Evolutionary conservation across 2,329 filamentous ascomycete species (phyloP).

Genomic region (Botrytis tulipae): DNA sequence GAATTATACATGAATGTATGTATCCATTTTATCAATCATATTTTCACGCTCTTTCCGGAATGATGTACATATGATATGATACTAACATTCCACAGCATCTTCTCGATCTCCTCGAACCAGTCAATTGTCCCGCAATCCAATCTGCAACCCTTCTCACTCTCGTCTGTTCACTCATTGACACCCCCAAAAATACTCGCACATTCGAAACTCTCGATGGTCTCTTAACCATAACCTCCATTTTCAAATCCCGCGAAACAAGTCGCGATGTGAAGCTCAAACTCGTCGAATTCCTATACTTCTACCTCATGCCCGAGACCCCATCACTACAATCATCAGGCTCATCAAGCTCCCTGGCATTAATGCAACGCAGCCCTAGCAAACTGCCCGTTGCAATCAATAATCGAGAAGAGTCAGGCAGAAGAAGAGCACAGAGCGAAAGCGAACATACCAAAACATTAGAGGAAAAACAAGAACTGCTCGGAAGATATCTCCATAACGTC

Average conservation of each 20-base stretch:
- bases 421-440: conserved; percentile 39
- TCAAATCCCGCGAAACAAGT: conserved; percentile 82
- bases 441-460: conserved; percentile 54
- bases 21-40: conserved; percentile 23
- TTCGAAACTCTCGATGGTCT: conserved; percentile 93
- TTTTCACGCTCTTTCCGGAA: neutral
- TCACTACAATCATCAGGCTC: conserved; percentile 51
- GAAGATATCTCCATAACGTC: conserved; percentile 58
- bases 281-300: conserved; percentile 98
- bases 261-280: conserved; percentile 91
- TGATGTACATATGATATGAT: neutral
- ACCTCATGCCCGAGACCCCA: conserved; percentile 88
- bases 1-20: conserved; percentile 92
- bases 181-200: conserved; percentile 81
- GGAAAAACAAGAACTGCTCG: conserved; percentile 66
- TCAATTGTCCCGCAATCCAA: conserved; percentile 89
- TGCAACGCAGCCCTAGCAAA: conserved; percentile 69
- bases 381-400: conserved; percentile 56
- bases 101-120: conserved; percentile 88
- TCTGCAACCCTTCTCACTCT: conserved; percentile 86
- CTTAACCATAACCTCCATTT: conserved; percentile 85
- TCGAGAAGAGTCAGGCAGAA: conserved; percentile 37
- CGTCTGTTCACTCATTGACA: conserved; percentile 82
- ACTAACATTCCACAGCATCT: conserved; percentile 58
- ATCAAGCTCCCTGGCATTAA: conserved; percentile 49